phyloP scores from a whole-genome alignment of 2,329 filamentous ascomycete species.

The Clonostachys sp. region DNA sequence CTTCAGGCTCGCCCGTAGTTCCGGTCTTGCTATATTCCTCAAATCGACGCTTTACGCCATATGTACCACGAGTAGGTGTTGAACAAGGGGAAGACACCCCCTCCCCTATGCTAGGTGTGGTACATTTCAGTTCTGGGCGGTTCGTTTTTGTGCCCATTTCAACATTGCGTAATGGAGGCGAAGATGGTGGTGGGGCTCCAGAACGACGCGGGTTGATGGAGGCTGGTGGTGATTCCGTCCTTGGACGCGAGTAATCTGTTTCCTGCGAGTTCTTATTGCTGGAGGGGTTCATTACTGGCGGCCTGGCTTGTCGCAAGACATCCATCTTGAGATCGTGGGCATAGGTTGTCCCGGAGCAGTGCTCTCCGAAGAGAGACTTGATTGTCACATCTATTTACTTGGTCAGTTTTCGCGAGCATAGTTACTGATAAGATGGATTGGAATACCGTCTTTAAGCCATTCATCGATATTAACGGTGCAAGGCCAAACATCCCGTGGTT shows the following conservation, averaged over 20 bases:
- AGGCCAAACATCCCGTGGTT: constrained; percentile 73
- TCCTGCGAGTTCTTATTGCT: not conserved
- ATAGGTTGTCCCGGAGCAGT: constrained; percentile 60
- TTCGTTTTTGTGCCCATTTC: too few species aligned
- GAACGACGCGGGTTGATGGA: not conserved
- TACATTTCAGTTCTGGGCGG: too few species aligned
- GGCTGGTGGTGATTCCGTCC: constrained; percentile 1
- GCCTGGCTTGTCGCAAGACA: constrained; percentile 1
- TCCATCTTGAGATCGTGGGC: constrained; percentile 61
- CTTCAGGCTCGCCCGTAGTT: too few species aligned
- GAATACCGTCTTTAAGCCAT: constrained; percentile 54
- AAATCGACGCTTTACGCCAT: too few species aligned
- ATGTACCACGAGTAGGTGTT: too few species aligned
- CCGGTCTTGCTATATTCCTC: too few species aligned
- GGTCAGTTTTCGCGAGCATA: not conserved
- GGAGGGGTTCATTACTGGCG: not conserved
- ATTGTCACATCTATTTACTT: constrained; percentile 49
- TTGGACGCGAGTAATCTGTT: constrained; percentile 1
- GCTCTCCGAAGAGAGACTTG: constrained; percentile 62
- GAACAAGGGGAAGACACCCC: too few species aligned
- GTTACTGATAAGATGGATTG: not conserved
- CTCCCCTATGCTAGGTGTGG: too few species aligned
- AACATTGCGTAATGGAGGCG: too few species aligned
- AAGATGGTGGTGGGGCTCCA: too few species aligned
- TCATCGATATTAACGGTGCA: constrained; percentile 64